These are phyloP conservation scores for Nakataea oryzae DNA, from an alignment of 2,329 filamentous ascomycete species.

Conservation along the genomic window DNA sequence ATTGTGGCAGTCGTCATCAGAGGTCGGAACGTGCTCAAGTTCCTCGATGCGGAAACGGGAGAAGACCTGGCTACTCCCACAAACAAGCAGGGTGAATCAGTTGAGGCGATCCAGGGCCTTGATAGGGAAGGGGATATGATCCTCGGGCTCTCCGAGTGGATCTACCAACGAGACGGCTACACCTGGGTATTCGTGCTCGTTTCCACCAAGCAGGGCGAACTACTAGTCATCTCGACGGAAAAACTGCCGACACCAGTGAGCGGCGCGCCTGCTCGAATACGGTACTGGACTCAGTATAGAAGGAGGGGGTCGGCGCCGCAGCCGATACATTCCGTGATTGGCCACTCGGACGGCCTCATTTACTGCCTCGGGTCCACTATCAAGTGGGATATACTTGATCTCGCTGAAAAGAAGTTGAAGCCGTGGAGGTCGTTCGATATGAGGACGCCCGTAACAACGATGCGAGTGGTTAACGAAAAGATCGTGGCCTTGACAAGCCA, in stretches of 20 bases:
- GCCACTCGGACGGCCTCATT: conserved; percentile 45
- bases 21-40: conserved; percentile 37
- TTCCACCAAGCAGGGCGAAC: conserved; percentile 39
- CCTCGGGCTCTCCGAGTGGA: conserved; percentile 54
- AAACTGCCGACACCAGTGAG: conserved; percentile 14
- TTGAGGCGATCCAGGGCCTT: conserved; percentile 43
- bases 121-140: conserved; percentile 48
- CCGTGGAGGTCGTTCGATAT: conserved; percentile 34
- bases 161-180: conserved; percentile 43
- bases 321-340: conserved; percentile 46
- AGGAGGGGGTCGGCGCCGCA: conserved; percentile 24
- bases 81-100: conserved; percentile 27
- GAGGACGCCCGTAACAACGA: conserved; percentile 39
- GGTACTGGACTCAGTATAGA: conserved; percentile 44
- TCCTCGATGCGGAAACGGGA: conserved; percentile 47
- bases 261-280: conserved; percentile 22
- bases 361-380: conserved; percentile 42
- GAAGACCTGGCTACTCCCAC: conserved; percentile 34
- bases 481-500: conserved; percentile 39
- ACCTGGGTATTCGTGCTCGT: conserved; percentile 54
- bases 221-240: conserved; percentile 45
- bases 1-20: conserved; percentile 37
- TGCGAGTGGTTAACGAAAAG: conserved; percentile 35
- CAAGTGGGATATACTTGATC: conserved; percentile 44
- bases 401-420: conserved; percentile 38